These are phyloP conservation scores for Myrica gale DNA, from an alignment of 306 rosid species.

Conservation along the genomic window DNA sequence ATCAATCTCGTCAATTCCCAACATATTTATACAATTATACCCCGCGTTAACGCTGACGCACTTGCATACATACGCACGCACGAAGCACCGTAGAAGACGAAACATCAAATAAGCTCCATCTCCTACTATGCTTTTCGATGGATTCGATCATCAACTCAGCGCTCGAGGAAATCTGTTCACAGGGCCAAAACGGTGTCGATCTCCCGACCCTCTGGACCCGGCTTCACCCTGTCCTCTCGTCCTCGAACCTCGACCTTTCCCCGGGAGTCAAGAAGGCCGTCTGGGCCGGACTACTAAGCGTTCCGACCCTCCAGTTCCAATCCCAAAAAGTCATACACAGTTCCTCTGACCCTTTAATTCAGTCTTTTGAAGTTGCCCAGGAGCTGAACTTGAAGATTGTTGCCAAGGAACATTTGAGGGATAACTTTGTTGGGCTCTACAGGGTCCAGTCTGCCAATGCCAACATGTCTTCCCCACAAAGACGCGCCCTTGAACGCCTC, in stretches of 20 bases:
- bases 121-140: slow-evolving; percentile 28
- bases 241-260: slow-evolving; percentile 44
- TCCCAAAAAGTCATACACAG: slow-evolving; percentile 14
- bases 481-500: slow-evolving; percentile 62
- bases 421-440: slow-evolving; percentile 77
- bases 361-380: slow-evolving; percentile 49
- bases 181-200: slow-evolving; percentile 37
- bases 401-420: slow-evolving; percentile 44
- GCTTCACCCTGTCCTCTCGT: slow-evolving; percentile 36
- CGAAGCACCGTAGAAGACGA: not conserved
- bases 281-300: slow-evolving; percentile 57
- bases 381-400: slow-evolving; percentile 46
- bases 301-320: slow-evolving; percentile 62
- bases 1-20: not conserved
- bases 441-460: slow-evolving; percentile 46
- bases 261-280: slow-evolving; percentile 46
- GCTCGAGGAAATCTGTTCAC: slow-evolving; percentile 49
- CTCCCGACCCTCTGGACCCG: slow-evolving; percentile 42
- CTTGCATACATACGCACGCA: not conserved
- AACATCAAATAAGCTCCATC: not conserved
- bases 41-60: not conserved
- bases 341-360: slow-evolving; percentile 40
- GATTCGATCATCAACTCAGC: slow-evolving; percentile 42
- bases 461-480: slow-evolving; percentile 43
- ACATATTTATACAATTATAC: not conserved